Conservation (phyloP, 2,329 filamentous ascomycete genomes). For the Monascus ruber region DNA sequence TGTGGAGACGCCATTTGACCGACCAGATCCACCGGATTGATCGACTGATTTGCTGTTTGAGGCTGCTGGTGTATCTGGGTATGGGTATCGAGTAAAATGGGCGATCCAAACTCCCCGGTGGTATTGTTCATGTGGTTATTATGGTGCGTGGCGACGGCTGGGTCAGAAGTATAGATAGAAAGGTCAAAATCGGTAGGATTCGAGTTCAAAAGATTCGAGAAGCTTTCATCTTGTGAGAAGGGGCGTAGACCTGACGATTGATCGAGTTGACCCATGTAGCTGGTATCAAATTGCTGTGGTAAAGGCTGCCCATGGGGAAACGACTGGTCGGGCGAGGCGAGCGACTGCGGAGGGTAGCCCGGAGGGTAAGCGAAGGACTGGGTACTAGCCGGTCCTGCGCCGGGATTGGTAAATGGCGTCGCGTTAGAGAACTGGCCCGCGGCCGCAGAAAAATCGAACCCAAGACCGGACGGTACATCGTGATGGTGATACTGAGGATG, state of each 20-base stretch:
- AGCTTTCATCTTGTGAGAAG: conserved; percentile 23
- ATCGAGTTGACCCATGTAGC: conserved; percentile 24
- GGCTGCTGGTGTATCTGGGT: conserved; percentile 22
- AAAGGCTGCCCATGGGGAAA: conserved; percentile 23
- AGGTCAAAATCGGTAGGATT: conserved; percentile 29
- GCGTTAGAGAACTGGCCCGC: conserved; percentile 16
- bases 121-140: conserved; percentile 5
- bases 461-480: conserved; percentile 19
- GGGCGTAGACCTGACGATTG: conserved; percentile 17
- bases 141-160: conserved; percentile 21
- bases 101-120: conserved; percentile 9
- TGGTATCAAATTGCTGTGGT: conserved; percentile 27
- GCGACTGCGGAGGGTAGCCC: conserved; percentile 24
- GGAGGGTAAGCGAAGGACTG: conserved; percentile 26
- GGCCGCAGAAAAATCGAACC: conserved; percentile 26
- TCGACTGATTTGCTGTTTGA: conserved; percentile 27
- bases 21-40: conserved; percentile 37
- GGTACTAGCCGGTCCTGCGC: conserved; percentile 14
- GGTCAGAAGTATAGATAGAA: conserved; percentile 24
- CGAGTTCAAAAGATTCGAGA: conserved; percentile 29
- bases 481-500: conserved; percentile 25
- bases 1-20: conserved; percentile 37
- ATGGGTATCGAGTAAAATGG: conserved; percentile 31
- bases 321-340: conserved; percentile 21
- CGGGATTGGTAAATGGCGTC: conserved; percentile 20